Evolutionary conservation across 371 early-diverging fungal species (phyloP).

Genomic region (Neoconidiobolus thromboides): DNA sequence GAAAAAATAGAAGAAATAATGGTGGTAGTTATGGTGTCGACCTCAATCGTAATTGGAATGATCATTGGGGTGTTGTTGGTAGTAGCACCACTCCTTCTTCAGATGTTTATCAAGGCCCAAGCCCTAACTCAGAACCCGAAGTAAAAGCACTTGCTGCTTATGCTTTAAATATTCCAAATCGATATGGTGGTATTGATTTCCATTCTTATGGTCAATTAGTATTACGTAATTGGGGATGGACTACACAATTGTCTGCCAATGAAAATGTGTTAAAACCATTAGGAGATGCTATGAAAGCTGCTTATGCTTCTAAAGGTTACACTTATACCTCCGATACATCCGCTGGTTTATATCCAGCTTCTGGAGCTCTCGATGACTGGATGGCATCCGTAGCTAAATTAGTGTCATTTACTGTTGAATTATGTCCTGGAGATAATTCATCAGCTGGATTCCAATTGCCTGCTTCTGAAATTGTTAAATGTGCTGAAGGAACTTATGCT

Average conservation of each 20-base stretch:
- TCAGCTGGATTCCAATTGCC: slow-evolving; percentile 1
- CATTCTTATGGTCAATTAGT: slow-evolving; percentile 28
- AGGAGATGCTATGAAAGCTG: neutral
- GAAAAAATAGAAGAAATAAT: slow-evolving; percentile 26
- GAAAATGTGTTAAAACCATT: slow-evolving; percentile 8
- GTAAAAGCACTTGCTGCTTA: slow-evolving; percentile 23
- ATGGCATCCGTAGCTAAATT: slow-evolving; percentile 5
- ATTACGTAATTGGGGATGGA: slow-evolving; percentile 26
- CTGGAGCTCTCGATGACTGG: slow-evolving; percentile 6
- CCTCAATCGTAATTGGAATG: slow-evolving; percentile 28
- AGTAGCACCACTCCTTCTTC: slow-evolving; percentile 21
- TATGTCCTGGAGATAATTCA: neutral
- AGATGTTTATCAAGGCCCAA: slow-evolving; percentile 31
- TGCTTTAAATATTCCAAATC: slow-evolving; percentile 18
- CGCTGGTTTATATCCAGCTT: slow-evolving; percentile 3
- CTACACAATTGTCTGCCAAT: slow-evolving; percentile 9
- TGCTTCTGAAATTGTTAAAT: slow-evolving; percentile 2
- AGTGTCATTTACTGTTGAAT: slow-evolving; percentile 2
- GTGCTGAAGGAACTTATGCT: slow-evolving; percentile 1
- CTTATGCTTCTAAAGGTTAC: slow-evolving; percentile 1
- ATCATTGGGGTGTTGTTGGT: slow-evolving; percentile 34
- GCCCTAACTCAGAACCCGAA: slow-evolving; percentile 32
- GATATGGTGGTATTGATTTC: slow-evolving; percentile 34
- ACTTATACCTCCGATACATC: neutral
- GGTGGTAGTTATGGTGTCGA: slow-evolving; percentile 18